Conservation (phyloP, 805 yeast genomes). For the Kuraishia piskuri region DNA sequence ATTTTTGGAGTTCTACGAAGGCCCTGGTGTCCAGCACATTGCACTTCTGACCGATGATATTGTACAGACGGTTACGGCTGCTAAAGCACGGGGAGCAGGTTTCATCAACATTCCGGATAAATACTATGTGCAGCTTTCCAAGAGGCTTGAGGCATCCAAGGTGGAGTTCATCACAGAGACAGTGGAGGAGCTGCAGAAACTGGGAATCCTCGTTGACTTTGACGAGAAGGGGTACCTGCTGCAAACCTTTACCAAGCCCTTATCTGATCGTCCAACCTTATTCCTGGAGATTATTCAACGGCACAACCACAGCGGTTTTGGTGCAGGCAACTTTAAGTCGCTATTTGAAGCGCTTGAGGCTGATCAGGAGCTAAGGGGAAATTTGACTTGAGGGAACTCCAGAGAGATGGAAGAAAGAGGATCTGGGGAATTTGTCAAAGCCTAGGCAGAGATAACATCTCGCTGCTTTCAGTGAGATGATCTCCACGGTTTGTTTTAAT, state of each 20-base stretch:
- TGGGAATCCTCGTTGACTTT: conserved; percentile 65
- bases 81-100: conserved; percentile 58
- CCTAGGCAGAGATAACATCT: not conserved
- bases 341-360: conserved; percentile 72
- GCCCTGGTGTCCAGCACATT: conserved; percentile 82
- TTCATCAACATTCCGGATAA: conserved; percentile 52
- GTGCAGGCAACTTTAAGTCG: conserved; percentile 82
- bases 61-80: conserved; percentile 38
- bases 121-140: conserved; percentile 46
- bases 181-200: conserved; percentile 35
- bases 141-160: conserved; percentile 32
- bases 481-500: not conserved
- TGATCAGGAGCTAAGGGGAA: conserved; percentile 70
- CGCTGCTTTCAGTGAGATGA: not conserved
- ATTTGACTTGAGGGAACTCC: conserved; percentile 21
- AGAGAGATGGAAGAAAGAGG: too few species aligned
- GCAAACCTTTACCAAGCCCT: conserved; percentile 73
- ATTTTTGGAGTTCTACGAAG: conserved; percentile 62
- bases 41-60: conserved; percentile 63
- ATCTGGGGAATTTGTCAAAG: not conserved
- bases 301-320: conserved; percentile 75
- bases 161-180: conserved; percentile 47
- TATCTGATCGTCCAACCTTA: conserved; percentile 72
- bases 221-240: conserved; percentile 71
- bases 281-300: conserved; percentile 80